Conservation (phyloP, 1,284 basidiomycete species). For the Coniophora puteana region DNA sequence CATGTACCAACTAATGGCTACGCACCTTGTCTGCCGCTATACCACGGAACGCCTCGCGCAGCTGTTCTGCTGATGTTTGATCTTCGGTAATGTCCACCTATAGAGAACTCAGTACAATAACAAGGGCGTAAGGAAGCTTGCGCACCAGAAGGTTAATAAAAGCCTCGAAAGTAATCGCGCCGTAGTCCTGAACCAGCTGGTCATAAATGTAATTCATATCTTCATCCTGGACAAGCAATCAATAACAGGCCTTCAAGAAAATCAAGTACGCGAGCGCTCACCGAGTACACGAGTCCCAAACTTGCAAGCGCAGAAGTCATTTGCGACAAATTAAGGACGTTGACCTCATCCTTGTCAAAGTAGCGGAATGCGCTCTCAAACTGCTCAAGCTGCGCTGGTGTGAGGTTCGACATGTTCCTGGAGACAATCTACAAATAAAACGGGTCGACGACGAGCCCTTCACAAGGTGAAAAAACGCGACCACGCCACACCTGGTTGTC, state of each 20-base stretch:
- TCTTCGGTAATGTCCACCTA: slow-evolving; percentile 96
- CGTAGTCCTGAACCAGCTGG: slow-evolving; percentile 82
- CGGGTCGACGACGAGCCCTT: no score
- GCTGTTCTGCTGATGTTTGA: slow-evolving; percentile 88
- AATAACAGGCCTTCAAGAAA: slow-evolving; percentile 2
- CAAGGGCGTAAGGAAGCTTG: background rate
- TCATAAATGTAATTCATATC: slow-evolving; percentile 86
- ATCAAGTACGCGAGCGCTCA: slow-evolving; percentile 35
- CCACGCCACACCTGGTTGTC: slow-evolving; percentile 79
- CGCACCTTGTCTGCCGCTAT: slow-evolving; percentile 87
- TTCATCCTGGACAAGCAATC: slow-evolving; percentile 54
- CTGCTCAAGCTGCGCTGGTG: slow-evolving; percentile 94
- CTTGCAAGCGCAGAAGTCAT: slow-evolving; percentile 92
- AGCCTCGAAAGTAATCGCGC: slow-evolving; percentile 89
- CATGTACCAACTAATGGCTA: slow-evolving; percentile 1
- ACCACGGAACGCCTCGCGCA: slow-evolving; percentile 91
- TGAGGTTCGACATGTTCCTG: slow-evolving; percentile 86
- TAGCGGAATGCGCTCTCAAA: slow-evolving; percentile 98
- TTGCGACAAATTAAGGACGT: slow-evolving; percentile 83
- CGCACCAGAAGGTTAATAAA: slow-evolving; percentile 90
- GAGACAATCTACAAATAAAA: slow-evolving; percentile 77
- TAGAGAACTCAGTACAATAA: slow-evolving; percentile 6
- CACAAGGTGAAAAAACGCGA: background rate
- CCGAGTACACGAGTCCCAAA: slow-evolving; percentile 90
- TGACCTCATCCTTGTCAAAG: slow-evolving; percentile 92